phyloP scores from a whole-genome alignment of 2,329 filamentous ascomycete species.

The Tolypocladium album region DNA sequence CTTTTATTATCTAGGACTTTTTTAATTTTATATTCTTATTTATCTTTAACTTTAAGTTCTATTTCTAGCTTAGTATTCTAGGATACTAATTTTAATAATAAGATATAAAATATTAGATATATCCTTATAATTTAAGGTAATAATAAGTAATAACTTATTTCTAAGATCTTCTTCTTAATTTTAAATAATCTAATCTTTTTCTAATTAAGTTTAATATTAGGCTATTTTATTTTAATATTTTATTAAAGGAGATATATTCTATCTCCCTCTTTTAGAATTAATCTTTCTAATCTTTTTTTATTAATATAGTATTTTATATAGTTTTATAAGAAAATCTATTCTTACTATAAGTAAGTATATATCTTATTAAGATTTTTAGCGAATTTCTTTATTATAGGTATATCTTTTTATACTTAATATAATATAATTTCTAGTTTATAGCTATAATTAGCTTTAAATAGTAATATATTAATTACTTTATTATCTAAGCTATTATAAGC shows the following conservation, averaged over 20 bases:
- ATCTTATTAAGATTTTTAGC: background rate
- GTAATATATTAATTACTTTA: background rate
- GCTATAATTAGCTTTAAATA: background rate
- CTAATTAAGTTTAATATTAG: background rate
- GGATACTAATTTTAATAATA: background rate
- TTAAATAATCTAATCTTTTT: background rate
- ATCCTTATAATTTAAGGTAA: background rate
- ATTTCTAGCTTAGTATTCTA: no score
- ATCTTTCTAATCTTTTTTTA: background rate
- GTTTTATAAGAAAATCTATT: background rate
- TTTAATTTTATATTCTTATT: no score
- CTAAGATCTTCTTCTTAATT: background rate
- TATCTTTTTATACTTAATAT: background rate
- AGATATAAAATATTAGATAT: background rate
- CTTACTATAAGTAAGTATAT: background rate
- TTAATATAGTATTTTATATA: background rate
- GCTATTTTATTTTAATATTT: background rate
- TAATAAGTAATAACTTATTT: background rate
- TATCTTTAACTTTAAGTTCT: no score
- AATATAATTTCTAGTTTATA: background rate
- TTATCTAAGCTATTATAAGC: background rate
- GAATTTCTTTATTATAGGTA: background rate
- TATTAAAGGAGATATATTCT: background rate
- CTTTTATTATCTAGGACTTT: no score
- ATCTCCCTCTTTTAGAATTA: background rate